A percentile compares a stretch with the other conserved stretches of the same genome.
phyloP scores from a whole-genome alignment of 2,329 filamentous ascomycete species.

The Paramyrothecium roridum region DNA sequence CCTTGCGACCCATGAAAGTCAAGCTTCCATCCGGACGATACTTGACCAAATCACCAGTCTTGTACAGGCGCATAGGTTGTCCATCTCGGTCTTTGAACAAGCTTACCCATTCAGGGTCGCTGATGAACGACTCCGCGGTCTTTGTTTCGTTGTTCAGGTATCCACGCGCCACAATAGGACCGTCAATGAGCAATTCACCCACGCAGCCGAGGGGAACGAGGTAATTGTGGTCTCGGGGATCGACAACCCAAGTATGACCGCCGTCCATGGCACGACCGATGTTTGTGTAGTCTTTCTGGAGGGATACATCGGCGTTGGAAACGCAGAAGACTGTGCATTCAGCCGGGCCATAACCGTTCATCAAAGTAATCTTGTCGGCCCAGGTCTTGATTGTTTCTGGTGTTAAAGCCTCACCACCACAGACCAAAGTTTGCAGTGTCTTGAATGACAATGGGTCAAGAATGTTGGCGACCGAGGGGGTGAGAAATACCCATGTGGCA shows the following conservation, averaged over 20 bases:
- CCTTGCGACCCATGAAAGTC: slow-evolving; percentile 49
- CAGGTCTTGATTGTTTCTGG: slow-evolving; percentile 11
- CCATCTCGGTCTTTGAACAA: neutral
- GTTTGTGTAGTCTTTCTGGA: neutral
- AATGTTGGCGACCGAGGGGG: slow-evolving; percentile 17
- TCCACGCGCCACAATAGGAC: slow-evolving; percentile 8
- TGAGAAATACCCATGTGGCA: slow-evolving; percentile 17
- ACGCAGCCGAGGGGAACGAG: slow-evolving; percentile 12
- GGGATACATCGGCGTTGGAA: slow-evolving; percentile 1
- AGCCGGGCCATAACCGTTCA: slow-evolving; percentile 19
- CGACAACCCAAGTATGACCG: slow-evolving; percentile 12
- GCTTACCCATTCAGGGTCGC: slow-evolving; percentile 8
- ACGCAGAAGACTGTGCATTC: slow-evolving; percentile 12
- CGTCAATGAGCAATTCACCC: slow-evolving; percentile 15
- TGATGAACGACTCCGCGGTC: slow-evolving; percentile 2
- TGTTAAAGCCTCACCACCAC: slow-evolving; percentile 14
- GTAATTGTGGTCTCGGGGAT: slow-evolving; percentile 10
- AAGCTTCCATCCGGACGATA: slow-evolving; percentile 36
- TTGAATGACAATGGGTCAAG: slow-evolving; percentile 13
- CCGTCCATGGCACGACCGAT: slow-evolving; percentile 7
- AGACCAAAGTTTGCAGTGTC: slow-evolving; percentile 10
- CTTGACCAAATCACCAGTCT: slow-evolving; percentile 44
- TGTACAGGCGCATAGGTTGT: slow-evolving; percentile 25
- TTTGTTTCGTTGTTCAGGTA: slow-evolving; percentile 2
- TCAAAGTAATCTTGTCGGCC: slow-evolving; percentile 11